phyloP scores from a whole-genome alignment of 129 eudicot genomes.

The Centaurea solstitialis region DNA sequence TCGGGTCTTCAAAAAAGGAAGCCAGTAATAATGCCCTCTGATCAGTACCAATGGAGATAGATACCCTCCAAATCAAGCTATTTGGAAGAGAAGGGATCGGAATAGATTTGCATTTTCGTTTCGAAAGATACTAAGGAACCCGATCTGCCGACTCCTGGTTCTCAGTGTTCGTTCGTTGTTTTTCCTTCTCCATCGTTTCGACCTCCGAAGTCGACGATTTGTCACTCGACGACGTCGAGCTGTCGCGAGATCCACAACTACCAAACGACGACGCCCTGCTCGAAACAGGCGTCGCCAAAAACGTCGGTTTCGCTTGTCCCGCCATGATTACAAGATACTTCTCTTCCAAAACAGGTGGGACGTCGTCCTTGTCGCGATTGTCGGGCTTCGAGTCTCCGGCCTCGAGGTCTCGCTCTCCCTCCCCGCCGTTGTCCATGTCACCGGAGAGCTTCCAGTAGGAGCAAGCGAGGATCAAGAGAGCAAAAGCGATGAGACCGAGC shows the following conservation, averaged over 20 bases:
- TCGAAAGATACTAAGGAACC: background rate
- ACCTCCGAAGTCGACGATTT: conserved; percentile 7
- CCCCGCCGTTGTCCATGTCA: conserved; percentile 9
- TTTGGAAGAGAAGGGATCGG: background rate
- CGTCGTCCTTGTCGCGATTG: conserved; percentile 15
- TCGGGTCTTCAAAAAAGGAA: background rate
- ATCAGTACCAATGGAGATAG: conserved; percentile 1
- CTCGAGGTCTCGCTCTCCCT: conserved; percentile 38
- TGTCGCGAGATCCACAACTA: conserved; percentile 26
- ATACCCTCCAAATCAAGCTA: conserved; percentile 1
- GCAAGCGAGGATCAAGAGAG: conserved; percentile 67
- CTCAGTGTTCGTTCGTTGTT: background rate
- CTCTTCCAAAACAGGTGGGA: conserved; percentile 52
- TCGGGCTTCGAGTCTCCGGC: conserved; percentile 39
- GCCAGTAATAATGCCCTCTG: background rate
- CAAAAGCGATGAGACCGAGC: conserved; percentile 67
- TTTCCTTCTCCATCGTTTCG: conserved; percentile 13
- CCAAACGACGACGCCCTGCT: conserved; percentile 23
- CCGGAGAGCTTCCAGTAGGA: conserved; percentile 60
- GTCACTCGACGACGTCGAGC: background rate
- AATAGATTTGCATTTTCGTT: background rate
- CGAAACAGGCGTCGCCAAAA: conserved; percentile 57
- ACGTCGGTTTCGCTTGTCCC: conserved; percentile 67
- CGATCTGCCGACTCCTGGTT: background rate
- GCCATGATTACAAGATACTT: conserved; percentile 74